Evolutionary conservation across 805 yeast genomes (phyloP), one percentile per base, ranked within the genome.

Genomic region (Lipomyces mesembrius): DNA sequence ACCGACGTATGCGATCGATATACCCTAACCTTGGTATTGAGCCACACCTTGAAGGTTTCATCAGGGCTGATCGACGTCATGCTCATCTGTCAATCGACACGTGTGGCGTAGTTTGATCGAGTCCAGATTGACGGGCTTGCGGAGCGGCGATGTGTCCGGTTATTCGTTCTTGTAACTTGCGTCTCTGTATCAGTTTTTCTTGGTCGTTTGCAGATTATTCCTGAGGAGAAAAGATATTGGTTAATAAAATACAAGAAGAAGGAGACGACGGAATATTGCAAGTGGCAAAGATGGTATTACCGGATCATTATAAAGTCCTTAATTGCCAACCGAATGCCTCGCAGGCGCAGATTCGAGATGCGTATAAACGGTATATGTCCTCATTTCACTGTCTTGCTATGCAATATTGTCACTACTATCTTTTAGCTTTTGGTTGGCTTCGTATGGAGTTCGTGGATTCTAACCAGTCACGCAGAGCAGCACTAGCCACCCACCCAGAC

Each of bases 401-500:
- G 32, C 32, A 29, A 5, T 29, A 27, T 27, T 27, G 2, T 27
- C 29, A 27, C 29, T 27, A 25, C n/a, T n/a, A 4, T 29, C 7
- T 6, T 5, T 29, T 29, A 29, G 32, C 5, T 29, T 29, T 29
- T 2, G 29, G 27, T 20, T 55, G 35, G 7, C 27, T 49, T n/a
- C 29, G 3, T 27, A 27, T 29, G 32, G 32, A 29, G 5, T 29
- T 29, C 32, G 32, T 29, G 32, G 32, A 29, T 29, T 2, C 22
- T 49, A 37, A 37, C 32, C 17, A 37, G 2, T 52, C 37, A 22
- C 22, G 2, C 37, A 71, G 73, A 9, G 73, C 74, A 6, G 74
- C 74, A 29, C 60, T 72, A 35, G 65, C 64, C 3, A 69, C 72
- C 2, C 74, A 72, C 32, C 74, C 74, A 2, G 74, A 72, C 58